Percentiles rank a stretch among this genome's conserved stretches.
These are phyloP conservation scores for Cladochytrium replicatum DNA, from an alignment of 192 early-diverging fungal species.

Conservation along the genomic window DNA sequence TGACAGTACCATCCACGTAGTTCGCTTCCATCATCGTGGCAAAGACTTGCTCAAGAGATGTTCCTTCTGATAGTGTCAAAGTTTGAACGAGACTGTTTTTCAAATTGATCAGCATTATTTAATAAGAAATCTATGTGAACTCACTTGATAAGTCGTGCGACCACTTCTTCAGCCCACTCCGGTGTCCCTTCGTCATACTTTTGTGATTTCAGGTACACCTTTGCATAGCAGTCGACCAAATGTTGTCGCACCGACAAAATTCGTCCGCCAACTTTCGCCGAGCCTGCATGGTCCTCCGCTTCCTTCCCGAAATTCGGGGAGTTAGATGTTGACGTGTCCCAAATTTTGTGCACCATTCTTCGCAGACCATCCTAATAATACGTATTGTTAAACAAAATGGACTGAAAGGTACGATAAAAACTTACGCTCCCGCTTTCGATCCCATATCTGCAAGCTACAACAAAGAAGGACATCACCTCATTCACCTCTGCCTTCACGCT, in stretches of 20 bases:
- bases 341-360: slow-evolving; percentile 94
- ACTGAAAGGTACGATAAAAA: not conserved
- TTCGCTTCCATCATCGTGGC: slow-evolving; percentile 60
- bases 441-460: slow-evolving; percentile 69
- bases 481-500: slow-evolving; percentile 87
- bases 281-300: too few relatives aligned
- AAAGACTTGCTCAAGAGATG: slow-evolving; percentile 87
- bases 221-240: slow-evolving; percentile 66
- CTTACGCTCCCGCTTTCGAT: slow-evolving; percentile 69
- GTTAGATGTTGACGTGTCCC: slow-evolving; percentile 45
- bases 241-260: slow-evolving; percentile 30
- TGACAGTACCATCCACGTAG: slow-evolving; percentile 54
- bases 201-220: slow-evolving; percentile 66
- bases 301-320: slow-evolving; percentile 18
- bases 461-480: slow-evolving; percentile 94
- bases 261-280: not conserved
- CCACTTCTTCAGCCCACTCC: slow-evolving; percentile 9
- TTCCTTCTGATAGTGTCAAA: slow-evolving; percentile 85
- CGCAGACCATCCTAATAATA: slow-evolving; percentile 65
- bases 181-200: slow-evolving; percentile 16
- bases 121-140: not conserved
- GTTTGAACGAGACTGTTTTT: slow-evolving; percentile 62
- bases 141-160: slow-evolving; percentile 24
- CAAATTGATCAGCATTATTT: slow-evolving; percentile 4
- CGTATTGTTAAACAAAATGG: too few relatives aligned